A percentile compares a stretch with the other conserved stretches of the same genome.
Evolutionary conservation across 257 asterid species (phyloP).

Genomic region (Schizonepeta tenuifolia): DNA sequence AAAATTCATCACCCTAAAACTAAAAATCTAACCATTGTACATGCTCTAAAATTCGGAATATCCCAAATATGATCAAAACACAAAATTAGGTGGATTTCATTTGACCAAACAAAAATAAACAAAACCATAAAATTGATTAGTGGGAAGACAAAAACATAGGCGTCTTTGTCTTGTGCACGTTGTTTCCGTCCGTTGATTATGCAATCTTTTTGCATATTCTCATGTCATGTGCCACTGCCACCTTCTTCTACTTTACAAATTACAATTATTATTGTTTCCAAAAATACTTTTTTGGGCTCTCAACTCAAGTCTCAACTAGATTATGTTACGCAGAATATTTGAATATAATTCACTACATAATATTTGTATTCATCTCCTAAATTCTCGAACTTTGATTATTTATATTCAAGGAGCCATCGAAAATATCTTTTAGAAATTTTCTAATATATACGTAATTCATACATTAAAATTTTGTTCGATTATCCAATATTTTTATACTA

Average conservation of each 20-base stretch:
- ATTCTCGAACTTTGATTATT: background rate
- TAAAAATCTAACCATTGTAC: too few species aligned
- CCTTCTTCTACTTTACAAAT: background rate
- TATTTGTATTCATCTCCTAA: background rate
- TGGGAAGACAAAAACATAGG: constrained; percentile 27
- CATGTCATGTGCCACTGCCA: too few species aligned
- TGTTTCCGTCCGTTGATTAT: constrained; percentile 30
- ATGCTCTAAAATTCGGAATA: background rate
- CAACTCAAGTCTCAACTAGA: background rate
- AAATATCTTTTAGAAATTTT: background rate
- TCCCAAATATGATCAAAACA: background rate
- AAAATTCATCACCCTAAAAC: too few species aligned
- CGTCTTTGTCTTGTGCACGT: constrained; percentile 39
- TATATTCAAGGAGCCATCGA: background rate
- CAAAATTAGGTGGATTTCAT: constrained; percentile 24
- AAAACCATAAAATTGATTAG: background rate
- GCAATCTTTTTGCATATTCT: constrained; percentile 16
- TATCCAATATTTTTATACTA: background rate
- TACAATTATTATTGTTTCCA: background rate
- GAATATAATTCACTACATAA: too few species aligned
- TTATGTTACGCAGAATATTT: too few species aligned
- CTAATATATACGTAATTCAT: background rate
- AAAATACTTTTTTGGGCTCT: background rate
- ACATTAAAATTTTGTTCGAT: background rate
- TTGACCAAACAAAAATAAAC: constrained; percentile 22